phyloP scores from a whole-genome alignment of 306 rosid species.

The Rosa chinensis region DNA sequence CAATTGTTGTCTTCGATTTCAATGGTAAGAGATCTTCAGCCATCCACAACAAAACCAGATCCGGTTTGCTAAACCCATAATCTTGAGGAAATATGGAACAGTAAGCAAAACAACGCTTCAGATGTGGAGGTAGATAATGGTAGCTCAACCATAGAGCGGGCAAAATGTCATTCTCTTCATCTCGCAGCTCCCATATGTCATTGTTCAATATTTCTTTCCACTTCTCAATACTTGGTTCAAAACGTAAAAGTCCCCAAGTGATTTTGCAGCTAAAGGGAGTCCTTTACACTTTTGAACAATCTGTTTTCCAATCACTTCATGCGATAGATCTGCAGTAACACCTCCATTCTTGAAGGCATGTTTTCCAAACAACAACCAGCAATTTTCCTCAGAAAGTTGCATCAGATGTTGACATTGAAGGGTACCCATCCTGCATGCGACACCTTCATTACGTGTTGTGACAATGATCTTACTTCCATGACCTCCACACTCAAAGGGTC shows the following conservation, averaged over 20 bases:
- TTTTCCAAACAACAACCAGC: too few species aligned
- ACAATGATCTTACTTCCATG: not conserved
- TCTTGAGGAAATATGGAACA: slow-evolving; percentile 30
- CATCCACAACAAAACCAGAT: slow-evolving; percentile 36
- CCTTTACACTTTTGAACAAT: too few species aligned
- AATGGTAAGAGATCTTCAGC: slow-evolving; percentile 21
- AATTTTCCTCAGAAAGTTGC: too few species aligned
- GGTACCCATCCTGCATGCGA: too few species aligned
- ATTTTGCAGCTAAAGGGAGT: too few species aligned
- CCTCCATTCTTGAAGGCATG: too few species aligned
- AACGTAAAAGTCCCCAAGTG: not conserved
- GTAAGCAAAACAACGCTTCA: slow-evolving; percentile 23
- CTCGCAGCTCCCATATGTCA: not conserved
- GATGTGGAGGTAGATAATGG: slow-evolving; percentile 8
- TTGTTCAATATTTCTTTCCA: not conserved
- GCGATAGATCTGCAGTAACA: too few species aligned
- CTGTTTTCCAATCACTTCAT: too few species aligned
- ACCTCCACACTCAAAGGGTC: not conserved
- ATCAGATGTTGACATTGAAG: too few species aligned
- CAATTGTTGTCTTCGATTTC: not conserved
- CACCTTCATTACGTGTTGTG: not conserved
- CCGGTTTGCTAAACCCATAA: slow-evolving; percentile 5
- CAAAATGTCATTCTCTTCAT: not conserved
- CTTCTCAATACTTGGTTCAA: not conserved
- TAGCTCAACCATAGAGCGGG: slow-evolving; percentile 14